Conservation (phyloP, 176 grass and related monocot genomes). For the Tillandsia fasciculata region DNA sequence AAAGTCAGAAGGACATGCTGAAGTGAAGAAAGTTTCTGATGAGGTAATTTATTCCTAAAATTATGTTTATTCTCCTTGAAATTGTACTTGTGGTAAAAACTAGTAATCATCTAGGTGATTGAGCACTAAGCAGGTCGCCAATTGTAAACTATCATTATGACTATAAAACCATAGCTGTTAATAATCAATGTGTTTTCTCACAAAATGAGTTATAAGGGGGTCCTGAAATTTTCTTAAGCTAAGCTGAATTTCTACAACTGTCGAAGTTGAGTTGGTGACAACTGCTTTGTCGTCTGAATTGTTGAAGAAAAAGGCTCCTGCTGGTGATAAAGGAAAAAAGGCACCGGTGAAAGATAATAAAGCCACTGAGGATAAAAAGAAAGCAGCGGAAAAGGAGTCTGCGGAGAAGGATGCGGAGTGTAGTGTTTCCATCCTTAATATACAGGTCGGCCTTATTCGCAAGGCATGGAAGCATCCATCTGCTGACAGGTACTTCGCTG, state of each 20-base stretch:
- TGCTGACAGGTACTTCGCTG: conserved; percentile 68
- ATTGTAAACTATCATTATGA: not conserved
- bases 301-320: conserved; percentile 36
- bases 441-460: conserved; percentile 76
- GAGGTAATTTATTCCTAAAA: conserved; percentile 31
- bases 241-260: not conserved
- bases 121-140: not conserved
- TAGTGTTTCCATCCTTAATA: conserved; percentile 66
- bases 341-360: conserved; percentile 32
- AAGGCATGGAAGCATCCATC: conserved; percentile 96
- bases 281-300: conserved; percentile 24
- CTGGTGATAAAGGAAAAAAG: conserved; percentile 33
- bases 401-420: conserved; percentile 80
- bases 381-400: conserved; percentile 31
- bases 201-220: no score
- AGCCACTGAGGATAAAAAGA: conserved; percentile 62
- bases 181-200: no score
- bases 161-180: no score
- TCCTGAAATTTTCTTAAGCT: no score
- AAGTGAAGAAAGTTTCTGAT: conserved; percentile 33
- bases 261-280: conserved; percentile 4
- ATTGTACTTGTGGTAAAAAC: no score
- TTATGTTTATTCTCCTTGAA: not conserved
- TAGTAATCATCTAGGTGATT: no score
- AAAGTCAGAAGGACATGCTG: conserved; percentile 29